Evolutionary conservation across 2,329 filamentous ascomycete species (phyloP).

Genomic region (Fusarium concolor): DNA sequence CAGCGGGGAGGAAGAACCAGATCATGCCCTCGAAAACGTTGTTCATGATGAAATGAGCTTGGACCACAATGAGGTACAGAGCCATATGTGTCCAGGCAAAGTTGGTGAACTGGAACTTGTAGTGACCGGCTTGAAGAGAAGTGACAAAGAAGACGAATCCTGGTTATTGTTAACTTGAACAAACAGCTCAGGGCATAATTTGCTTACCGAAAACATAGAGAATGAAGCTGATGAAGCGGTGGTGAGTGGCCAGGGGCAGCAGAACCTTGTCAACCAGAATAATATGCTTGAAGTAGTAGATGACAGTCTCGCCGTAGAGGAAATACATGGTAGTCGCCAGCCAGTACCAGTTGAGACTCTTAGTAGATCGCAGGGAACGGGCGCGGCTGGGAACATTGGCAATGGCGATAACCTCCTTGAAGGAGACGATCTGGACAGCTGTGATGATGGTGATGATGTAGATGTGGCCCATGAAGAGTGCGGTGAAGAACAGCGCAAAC

Average conservation of each 20-base stretch:
- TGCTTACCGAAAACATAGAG: constrained; percentile 92
- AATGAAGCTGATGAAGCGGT: constrained; percentile 98
- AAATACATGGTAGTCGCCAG: constrained; percentile 99
- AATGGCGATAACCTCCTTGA: constrained; percentile 99
- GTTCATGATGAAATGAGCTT: constrained; percentile 99
- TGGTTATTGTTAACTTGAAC: constrained; percentile 52
- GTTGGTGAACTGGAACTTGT: constrained; percentile 98
- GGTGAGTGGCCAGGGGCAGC: constrained; percentile 93
- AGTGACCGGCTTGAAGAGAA: constrained; percentile 93
- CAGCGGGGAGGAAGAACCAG: constrained; percentile 97
- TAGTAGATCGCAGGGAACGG: constrained; percentile 90
- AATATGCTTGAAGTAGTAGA: constrained; percentile 99
- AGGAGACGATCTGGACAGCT: constrained; percentile 93
- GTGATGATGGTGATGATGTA: constrained; percentile 96
- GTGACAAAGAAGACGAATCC: constrained; percentile 98
- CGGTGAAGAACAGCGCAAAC: constrained; percentile 91
- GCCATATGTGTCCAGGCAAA: constrained; percentile 99
- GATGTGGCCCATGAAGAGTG: constrained; percentile 95
- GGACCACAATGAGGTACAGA: constrained; percentile 95
- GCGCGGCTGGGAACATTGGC: constrained; percentile 93
- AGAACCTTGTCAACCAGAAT: constrained; percentile 94
- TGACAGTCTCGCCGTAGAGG: constrained; percentile 97
- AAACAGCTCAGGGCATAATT: not conserved
- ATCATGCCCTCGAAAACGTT: constrained; percentile 99
- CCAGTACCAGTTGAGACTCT: constrained; percentile 99